Evolutionary conservation across 805 yeast genomes (phyloP), one percentile per base, ranked within the genome.

Genomic region (Candida corydali): DNA sequence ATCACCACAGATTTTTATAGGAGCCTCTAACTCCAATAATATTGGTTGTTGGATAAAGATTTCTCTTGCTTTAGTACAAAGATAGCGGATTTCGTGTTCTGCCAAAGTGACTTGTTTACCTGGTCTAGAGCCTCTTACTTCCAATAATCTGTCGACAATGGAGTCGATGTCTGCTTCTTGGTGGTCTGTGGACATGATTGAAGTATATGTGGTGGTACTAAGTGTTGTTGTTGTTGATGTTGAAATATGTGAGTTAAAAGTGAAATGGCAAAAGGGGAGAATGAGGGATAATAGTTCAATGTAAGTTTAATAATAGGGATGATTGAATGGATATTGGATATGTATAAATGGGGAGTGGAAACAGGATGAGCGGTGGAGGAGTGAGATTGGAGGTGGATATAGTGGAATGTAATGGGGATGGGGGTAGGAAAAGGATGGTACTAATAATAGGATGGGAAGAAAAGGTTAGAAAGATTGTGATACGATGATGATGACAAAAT

Each of bases 1-100:
- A 63, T 91, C 98, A 64, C 98, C 98, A 69, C 96, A 88, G 41
- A 84, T 84, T 64, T 88, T 89, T 55, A 91, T 91, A 39, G 98
- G 98, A 15, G 98, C 98, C 65, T 93, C 98, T 50, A 91, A 75
- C 63, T 91, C 98, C 54, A 91, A 72, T 49, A 91, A 70, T 50
- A 93, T 93, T 36, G 98, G 98, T 68, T 91, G 98, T 64, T 87
- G 95, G 60, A 91, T 93, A 65, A 91, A 91, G 55, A 91, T 93
- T 61, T 94, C 97, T 66, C 98, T 82, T 22, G 98, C 98, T 65
- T 89, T 91, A 45, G 97, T 88, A 72, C 98, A 91, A 44, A 91
- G 80, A 65, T 78, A 91, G 57, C 95, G 82, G 62, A 91, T 93
- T 69, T 93, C 98, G 61, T 78, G 86, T 67, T 91, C 98, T 53